Evolutionary conservation across 768 basidiomycete species (phyloP).

Genomic region (Kwoniella pini): DNA sequence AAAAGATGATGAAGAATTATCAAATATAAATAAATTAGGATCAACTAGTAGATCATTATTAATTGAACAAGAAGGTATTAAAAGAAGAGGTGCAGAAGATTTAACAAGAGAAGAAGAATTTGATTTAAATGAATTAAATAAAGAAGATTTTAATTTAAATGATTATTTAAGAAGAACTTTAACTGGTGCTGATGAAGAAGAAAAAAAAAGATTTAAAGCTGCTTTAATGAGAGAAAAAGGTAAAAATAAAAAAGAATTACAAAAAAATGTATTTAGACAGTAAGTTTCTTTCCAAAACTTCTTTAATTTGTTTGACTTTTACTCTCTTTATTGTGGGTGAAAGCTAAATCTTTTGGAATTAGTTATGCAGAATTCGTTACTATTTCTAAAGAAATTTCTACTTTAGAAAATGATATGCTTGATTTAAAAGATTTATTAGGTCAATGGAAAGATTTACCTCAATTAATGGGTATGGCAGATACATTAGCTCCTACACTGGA

Average conservation of each 20-base stretch:
- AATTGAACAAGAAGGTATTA: slow-evolving; percentile 57
- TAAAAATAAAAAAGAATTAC: slow-evolving; percentile 80
- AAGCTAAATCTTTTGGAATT: too few species aligned
- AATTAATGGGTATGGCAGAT: slow-evolving; percentile 84
- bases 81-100: slow-evolving; percentile 62
- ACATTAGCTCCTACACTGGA: slow-evolving; percentile 44
- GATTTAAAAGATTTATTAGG: slow-evolving; percentile 91
- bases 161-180: slow-evolving; percentile 59
- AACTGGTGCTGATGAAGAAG: slow-evolving; percentile 54
- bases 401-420: slow-evolving; percentile 95
- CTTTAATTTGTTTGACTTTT: too few species aligned
- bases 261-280: slow-evolving; percentile 95
- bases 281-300: too few species aligned
- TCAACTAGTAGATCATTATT: slow-evolving; percentile 17
- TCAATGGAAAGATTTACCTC: slow-evolving; percentile 96
- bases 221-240: slow-evolving; percentile 67
- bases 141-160: slow-evolving; percentile 83
- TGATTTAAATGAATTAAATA: slow-evolving; percentile 67
- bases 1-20: not conserved
- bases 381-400: slow-evolving; percentile 94
- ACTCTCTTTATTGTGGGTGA: too few species aligned
- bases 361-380: slow-evolving; percentile 97
- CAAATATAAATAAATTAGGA: slow-evolving; percentile 13
- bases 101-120: slow-evolving; percentile 49
- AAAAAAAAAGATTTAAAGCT: slow-evolving; percentile 52